A percentile compares a stretch with the other conserved stretches of the same genome.
Conservation (phyloP, 2,329 filamentous ascomycete species). For the Penicillium sp. region DNA sequence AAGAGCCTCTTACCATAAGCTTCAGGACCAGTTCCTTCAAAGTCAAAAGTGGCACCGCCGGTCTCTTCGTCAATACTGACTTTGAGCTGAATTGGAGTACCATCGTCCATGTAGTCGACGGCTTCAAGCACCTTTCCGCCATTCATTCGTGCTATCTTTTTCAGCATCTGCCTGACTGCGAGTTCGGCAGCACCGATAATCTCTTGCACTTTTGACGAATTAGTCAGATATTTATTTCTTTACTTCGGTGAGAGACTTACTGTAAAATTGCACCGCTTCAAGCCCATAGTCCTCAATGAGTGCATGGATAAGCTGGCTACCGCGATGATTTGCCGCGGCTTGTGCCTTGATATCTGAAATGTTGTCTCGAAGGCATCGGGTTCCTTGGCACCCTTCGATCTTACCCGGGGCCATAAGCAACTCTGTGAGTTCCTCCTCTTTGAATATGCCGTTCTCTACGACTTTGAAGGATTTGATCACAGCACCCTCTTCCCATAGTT, state of each 20-base stretch:
- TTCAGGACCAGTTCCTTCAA: constrained; percentile 7
- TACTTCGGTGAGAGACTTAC: background rate
- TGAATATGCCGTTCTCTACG: constrained; percentile 31
- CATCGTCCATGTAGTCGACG: constrained; percentile 10
- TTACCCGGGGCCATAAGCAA: constrained; percentile 24
- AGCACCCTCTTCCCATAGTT: constrained; percentile 38
- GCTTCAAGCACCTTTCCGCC: background rate
- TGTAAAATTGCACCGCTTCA: constrained; percentile 37
- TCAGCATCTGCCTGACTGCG: constrained; percentile 1
- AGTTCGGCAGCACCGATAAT: constrained; percentile 4
- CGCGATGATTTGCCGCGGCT: constrained; percentile 43
- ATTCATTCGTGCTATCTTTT: background rate
- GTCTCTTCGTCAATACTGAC: background rate
- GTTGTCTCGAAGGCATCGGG: constrained; percentile 37
- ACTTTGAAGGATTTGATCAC: constrained; percentile 30
- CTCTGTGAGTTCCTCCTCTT: constrained; percentile 29
- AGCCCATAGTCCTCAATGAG: constrained; percentile 34
- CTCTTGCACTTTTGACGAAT: background rate
- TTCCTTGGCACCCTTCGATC: constrained; percentile 15
- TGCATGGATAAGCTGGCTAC: constrained; percentile 31
- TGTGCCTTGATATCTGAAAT: constrained; percentile 45
- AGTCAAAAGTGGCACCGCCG: constrained; percentile 3
- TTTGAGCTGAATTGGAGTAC: constrained; percentile 4
- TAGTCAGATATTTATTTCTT: background rate
- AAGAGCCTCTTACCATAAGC: background rate